Evolutionary conservation across 495 filamentous ascomycete species (phyloP), one percentile per base, ranked within the genome.

Genomic region (Neurospora terricola): DNA sequence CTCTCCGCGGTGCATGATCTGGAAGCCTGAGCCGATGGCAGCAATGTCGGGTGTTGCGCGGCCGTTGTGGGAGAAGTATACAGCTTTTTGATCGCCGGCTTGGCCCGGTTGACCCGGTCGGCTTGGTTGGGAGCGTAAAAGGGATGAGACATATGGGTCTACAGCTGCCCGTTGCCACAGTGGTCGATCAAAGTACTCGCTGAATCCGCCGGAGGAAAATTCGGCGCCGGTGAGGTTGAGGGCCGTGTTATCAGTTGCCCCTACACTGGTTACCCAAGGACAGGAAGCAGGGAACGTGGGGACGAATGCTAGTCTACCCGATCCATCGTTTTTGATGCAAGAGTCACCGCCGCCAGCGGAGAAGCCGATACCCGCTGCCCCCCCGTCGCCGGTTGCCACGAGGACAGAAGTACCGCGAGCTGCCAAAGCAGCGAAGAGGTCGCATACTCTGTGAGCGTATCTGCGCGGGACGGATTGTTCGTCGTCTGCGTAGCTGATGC

Each of bases 211-310:
- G 0, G 86, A 86, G 39, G 88, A 89, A 74, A 88, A 91, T 34
- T 74, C 77, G 42, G 89, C 85, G 14, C 86, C 91, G 30, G 80
- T 85, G 59, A 90, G 82, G 21, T 90, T 89, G 8, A 89, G 86
- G 3, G 82, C 77, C 1, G 86, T 83, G 21, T 85, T 82, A n/a
- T 83, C 81, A 0, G 91, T 93, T 5, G 90, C 92, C 14, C 93
- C 93, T 10, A 96, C 91, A 0, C 89, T 82, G 0, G 93, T 97
- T 5, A 96, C 90, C 77, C 89, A 96, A 0, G 93, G 93, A 75
- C 93, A 96, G n/a, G 87, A 85, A 0, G 90, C 91, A 0, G 93
- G 93, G 80, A 93, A 96, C 6, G 83, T 87, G 9, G 92, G 87
- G 7, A 89, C 78, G 79, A 93, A 94, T 42, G 85, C 86, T 11